A percentile compares a stretch with the other conserved stretches of the same genome.
These are phyloP conservation scores for Bipolaris sorokiniana DNA, from an alignment of 2,329 filamentous ascomycete genomes.

Conservation along the genomic window DNA sequence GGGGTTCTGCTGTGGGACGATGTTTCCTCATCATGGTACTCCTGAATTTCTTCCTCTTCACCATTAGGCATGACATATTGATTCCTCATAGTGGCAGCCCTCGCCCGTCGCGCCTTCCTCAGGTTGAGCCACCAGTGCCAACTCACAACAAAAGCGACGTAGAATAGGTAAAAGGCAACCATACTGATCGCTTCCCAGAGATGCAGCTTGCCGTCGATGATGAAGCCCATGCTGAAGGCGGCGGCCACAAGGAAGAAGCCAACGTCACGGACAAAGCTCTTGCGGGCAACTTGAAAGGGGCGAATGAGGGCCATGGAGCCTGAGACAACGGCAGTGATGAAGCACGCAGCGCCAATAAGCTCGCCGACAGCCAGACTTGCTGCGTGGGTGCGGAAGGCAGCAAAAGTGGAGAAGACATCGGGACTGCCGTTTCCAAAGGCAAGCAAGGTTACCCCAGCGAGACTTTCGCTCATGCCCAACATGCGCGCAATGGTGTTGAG, in stretches of 20 bases:
- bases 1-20: constrained; percentile 47
- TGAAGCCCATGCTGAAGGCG: constrained; percentile 82
- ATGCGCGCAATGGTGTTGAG: constrained; percentile 89
- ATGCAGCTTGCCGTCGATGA: constrained; percentile 81
- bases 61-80: constrained; percentile 70
- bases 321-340: constrained; percentile 95
- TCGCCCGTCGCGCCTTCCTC: constrained; percentile 65
- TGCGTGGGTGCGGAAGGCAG: constrained; percentile 95
- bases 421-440: constrained; percentile 98
- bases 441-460: constrained; percentile 94
- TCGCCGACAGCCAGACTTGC: constrained; percentile 97
- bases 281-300: constrained; percentile 88
- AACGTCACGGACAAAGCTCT: constrained; percentile 90
- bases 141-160: constrained; percentile 83
- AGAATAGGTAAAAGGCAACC: constrained; percentile 90
- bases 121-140: constrained; percentile 88
- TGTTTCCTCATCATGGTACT: constrained; percentile 61
- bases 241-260: constrained; percentile 89
- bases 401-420: constrained; percentile 98
- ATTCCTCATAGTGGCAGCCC: constrained; percentile 74
- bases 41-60: constrained; percentile 64
- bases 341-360: constrained; percentile 90
- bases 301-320: constrained; percentile 97
- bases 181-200: constrained; percentile 90
- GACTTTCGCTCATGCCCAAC: constrained; percentile 90